Evolutionary conservation across 139 green algal genomes (phyloP), one percentile per base, ranked within the genome.

Genomic region (Haematococcus lacustris): DNA sequence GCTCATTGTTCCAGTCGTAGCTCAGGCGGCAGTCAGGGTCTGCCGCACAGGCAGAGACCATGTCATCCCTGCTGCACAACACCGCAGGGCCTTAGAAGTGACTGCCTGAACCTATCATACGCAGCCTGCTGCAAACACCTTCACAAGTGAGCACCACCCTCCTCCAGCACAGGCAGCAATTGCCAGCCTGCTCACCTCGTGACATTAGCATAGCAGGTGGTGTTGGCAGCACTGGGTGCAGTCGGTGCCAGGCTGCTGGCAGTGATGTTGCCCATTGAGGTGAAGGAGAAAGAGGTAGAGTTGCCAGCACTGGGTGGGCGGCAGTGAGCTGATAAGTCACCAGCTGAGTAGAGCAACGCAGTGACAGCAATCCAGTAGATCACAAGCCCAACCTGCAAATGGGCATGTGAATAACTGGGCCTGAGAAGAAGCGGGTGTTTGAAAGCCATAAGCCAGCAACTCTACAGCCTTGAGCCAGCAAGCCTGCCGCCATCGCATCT

Each of bases 281-380:
- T 30, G 9, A 1, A 51, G 57, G 74, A 1, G 40, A 33, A 26
- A 41, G 71, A 43, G 7, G 63, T 30, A 4, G 26, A 17, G 43
- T 53, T 28, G 37, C 51, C 57, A 1, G 7, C 35, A 47, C 0
- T 35, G 2, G 1, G 40, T 32, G 9, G 43, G 34, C 79, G 77
- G 39, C 76, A 83, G 53, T 80, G n/a, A 0, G 74, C 60, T 21
- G 64, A 73, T 23, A 88, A 64, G 13, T 88, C 79, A n/a, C 91
- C 89, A 21, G 85, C 82, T 38, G 73, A 87, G 83, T 91, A 95
- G 28, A 95, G 75, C 76, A 89, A 76, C 1, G 86, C 87, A 25
- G 82, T 81, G 17, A 94, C 83, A 17, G 81, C 74, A 2, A 94
- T 71, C 87, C 90, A 97, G 79, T 93, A 95, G 1, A 91, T 66